Evolutionary conservation across 225 moss, liverwort and hornwort genomes (phyloP), one percentile per base, ranked within the genome.

Genomic region (Marchantia paleacea): DNA sequence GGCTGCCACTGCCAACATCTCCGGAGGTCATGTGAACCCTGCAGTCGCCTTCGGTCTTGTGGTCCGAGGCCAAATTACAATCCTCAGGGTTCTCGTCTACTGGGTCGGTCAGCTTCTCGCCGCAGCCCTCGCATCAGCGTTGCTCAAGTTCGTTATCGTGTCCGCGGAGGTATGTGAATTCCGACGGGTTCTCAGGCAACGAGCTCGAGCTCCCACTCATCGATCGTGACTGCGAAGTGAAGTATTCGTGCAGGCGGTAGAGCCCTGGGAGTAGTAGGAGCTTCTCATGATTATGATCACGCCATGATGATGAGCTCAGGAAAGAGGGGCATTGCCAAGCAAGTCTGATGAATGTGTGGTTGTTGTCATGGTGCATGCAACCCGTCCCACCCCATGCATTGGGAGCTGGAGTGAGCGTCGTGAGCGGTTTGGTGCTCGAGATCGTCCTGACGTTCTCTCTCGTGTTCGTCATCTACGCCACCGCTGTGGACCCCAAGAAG

Each of bases 1-100:
- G n/a, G 93, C 91, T 11, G 62, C 62, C 15, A 93, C 93, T 7
- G 91, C 93, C 0, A 90, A 89, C 80, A 90, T 93, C 80, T 90
- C 90, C 7, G 93, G 93, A 3, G 91, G 91, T 0, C 93, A 93
- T 50, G 91, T 93, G 24, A 93, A 93, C 81, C 93, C 91, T 19
- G 93, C 93, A 0, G 90, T 93, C 11, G 90, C 93, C 0, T 78
- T 93, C 4, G 93, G 91, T 0, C 90, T 93, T 0, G 83, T 91
- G 0, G 85, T 93, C 1, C 87, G 90, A 0, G 93, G 93, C 50
- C 87, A 93, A 77, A 93, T 93, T 67, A 93, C 93, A 6, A 13
- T 93, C n/a, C 87, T 93, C 82, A 78, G 90, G 8, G 86, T 86
- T 25, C 76, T 93, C 55, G 80, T 93, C 62, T 93, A 93, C 87